phyloP scores from a whole-genome alignment of 1,284 basidiomycete species.

The Ustilago esculenta region DNA sequence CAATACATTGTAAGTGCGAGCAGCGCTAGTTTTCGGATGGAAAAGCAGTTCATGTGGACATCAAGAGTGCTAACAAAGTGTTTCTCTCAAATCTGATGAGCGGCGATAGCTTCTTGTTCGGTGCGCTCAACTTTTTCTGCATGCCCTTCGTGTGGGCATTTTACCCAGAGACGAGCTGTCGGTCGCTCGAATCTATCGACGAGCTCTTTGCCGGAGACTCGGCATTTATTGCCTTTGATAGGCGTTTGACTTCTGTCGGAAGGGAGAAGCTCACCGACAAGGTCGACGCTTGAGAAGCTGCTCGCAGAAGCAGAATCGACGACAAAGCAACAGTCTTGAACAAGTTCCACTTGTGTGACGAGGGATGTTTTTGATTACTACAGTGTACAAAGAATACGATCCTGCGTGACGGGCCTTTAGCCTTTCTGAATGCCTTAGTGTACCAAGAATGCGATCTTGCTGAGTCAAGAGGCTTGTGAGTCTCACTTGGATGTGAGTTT shows the following conservation, averaged over 20 bases:
- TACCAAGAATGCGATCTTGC: not conserved
- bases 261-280: not conserved
- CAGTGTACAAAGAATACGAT: too few species aligned
- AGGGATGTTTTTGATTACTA: too few species aligned
- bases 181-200: conserved; percentile 35
- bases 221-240: conserved; percentile 31
- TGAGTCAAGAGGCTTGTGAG: not conserved
- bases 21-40: too few species aligned
- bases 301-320: not conserved
- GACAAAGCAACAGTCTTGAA: too few species aligned
- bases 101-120: conserved; percentile 31
- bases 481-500: conserved; percentile 17
- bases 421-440: too few species aligned
- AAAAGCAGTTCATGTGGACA: too few species aligned
- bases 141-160: conserved; percentile 32
- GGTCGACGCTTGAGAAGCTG: not conserved
- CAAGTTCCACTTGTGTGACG: too few species aligned
- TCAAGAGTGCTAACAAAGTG: too few species aligned
- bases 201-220: conserved; percentile 29
- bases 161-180: conserved; percentile 35
- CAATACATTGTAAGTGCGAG: conserved; percentile 42
- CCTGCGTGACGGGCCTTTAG: too few species aligned
- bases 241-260: conserved; percentile 5
- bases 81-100: too few species aligned
- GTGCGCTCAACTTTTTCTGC: conserved; percentile 36